Evolutionary conservation across 495 filamentous ascomycete genomes (phyloP), one percentile per base, ranked within the genome.

Genomic region (Massariosphaeria phaeospora): DNA sequence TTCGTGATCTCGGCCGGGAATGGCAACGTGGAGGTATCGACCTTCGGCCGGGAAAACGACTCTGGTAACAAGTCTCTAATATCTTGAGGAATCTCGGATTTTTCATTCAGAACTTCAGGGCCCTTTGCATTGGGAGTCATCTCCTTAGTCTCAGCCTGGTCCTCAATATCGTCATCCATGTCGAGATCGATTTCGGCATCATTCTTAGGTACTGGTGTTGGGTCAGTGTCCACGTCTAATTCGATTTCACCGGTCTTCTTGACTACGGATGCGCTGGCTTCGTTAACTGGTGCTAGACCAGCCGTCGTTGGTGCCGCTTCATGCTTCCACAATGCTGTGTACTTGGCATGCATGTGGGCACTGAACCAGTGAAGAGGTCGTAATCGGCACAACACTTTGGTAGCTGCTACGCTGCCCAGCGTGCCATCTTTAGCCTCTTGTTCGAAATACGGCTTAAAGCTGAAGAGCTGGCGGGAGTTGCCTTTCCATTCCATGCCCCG

Each of bases 331-430:
- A 83, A 64, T 8, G 91, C 91, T 2, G 83, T 66, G 62, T 84
- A 97, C 63, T 89, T 90, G 66, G 84, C 82, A 69, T 98, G 93
- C 66, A 96, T 56, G 68, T 98, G 93, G 1, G 90, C 93, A 8
- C 90, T 87, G 68, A 97, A 95, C 93, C 93, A 98, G 65, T 89
- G 86, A 0, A 77, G 72, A 2, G 93, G 93, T 27, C 87, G 76
- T 31, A 97, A 71, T 25, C 88, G 77, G 64, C 93, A 82, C 64
- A 97, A 76, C 5, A 95, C 82, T 38, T 85, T 79, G 57, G 75
- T 76, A 0, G 89, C 91, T 0, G 93, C 90, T 4, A 74, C 67
- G 52, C 79, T 96, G 0, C 93, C 93, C 5, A 98, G 70, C 27
- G 66, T 79, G 0, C 89, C 89, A 30, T 78, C 75, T 24, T 70